Evolutionary conservation across 2,329 filamentous ascomycete genomes (phyloP).

Genomic region (Fusarium vanettenii): DNA sequence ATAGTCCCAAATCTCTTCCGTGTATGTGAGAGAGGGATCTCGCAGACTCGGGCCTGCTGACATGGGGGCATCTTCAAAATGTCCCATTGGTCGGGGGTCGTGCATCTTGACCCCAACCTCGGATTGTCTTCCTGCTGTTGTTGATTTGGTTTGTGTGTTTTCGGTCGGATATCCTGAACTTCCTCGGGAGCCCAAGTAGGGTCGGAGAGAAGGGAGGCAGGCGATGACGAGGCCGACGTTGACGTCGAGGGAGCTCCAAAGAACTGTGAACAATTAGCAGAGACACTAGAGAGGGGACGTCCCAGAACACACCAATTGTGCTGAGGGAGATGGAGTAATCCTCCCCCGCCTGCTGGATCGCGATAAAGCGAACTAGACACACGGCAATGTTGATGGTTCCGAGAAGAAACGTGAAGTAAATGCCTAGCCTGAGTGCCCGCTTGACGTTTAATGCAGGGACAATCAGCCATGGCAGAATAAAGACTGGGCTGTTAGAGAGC

Average conservation of each 20-base stretch:
- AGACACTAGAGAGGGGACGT: too few relatives aligned
- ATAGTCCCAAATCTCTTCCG: background rate
- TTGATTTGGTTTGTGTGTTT: background rate
- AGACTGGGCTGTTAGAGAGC: constrained; percentile 6
- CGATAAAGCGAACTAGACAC: constrained; percentile 23
- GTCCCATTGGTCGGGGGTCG: background rate
- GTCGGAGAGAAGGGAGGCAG: constrained; percentile 29
- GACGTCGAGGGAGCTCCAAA: constrained; percentile 30
- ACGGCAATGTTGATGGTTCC: constrained; percentile 31
- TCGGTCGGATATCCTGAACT: background rate
- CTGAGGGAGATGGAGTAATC: constrained; percentile 21
- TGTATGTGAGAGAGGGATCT: background rate
- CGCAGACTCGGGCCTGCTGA: background rate
- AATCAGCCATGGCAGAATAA: constrained; percentile 30
- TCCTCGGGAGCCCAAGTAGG: constrained; percentile 25
- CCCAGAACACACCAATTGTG: too few relatives aligned
- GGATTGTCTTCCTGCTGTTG: background rate
- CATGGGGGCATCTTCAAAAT: background rate
- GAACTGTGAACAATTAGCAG: too few relatives aligned
- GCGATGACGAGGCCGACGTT: constrained; percentile 34
- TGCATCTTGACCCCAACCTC: background rate
- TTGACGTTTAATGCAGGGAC: constrained; percentile 15
- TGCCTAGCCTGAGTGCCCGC: constrained; percentile 11
- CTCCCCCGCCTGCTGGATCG: constrained; percentile 14
- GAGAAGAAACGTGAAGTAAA: constrained; percentile 32